Percentiles rank a stretch among this genome's conserved stretches.
Conservation (phyloP, 306 rosid genomes). For the Carpinus fangiana region DNA sequence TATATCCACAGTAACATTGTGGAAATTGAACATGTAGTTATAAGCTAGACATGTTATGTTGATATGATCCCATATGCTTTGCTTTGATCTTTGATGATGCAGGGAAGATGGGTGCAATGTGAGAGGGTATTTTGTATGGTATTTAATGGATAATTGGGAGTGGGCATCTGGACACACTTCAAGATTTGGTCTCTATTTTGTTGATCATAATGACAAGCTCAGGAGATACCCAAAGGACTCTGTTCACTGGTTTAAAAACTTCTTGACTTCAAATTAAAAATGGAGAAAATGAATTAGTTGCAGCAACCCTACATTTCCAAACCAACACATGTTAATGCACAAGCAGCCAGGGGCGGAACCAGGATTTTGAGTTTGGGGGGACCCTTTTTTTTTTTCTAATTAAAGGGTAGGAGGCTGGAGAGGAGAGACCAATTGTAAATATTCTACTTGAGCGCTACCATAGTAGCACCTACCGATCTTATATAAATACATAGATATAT, state of each 20-base stretch:
- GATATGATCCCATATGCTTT: neutral
- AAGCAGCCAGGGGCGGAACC: no score
- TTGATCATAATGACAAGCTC: constrained; percentile 68
- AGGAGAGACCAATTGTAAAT: no score
- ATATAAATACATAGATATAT: no score
- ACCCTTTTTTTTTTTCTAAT: no score
- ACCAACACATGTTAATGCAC: constrained; percentile 1
- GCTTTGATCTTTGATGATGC: constrained; percentile 16
- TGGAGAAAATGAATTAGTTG: neutral
- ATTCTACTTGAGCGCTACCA: no score
- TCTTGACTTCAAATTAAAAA: constrained; percentile 49
- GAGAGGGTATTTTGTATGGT: constrained; percentile 82
- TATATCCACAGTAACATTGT: no score
- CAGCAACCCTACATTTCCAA: neutral
- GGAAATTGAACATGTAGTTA: no score
- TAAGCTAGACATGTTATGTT: neutral
- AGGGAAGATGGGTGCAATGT: constrained; percentile 90
- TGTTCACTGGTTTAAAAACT: constrained; percentile 70
- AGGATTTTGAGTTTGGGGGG: no score
- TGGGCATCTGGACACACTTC: constrained; percentile 75
- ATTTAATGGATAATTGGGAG: constrained; percentile 80
- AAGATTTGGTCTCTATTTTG: constrained; percentile 73
- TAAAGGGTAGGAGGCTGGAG: no score
- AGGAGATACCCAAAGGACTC: constrained; percentile 89
- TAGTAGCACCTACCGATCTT: no score